Evolutionary conservation across 2,329 filamentous ascomycete species (phyloP), one percentile per base, ranked within the genome.

Genomic region (Exophiala oligosperma): DNA sequence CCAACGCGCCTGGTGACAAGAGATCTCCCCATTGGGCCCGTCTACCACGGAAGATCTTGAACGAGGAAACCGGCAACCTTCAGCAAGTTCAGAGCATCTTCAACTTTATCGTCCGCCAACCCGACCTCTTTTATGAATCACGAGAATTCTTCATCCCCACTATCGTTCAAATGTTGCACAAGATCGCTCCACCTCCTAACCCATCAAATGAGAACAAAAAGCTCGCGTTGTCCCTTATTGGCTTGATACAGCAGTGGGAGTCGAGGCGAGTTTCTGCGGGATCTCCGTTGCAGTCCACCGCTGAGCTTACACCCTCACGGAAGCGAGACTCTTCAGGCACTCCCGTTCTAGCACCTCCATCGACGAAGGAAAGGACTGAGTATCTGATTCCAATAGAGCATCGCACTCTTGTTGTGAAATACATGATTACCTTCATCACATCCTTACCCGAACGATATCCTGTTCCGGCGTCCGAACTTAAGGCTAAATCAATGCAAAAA

Each of bases 21-120:
- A 89, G 90, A 64, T 82, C 84, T 65, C 89, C 91, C 2, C 81
- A 92, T 9, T 99, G 93, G 94, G 91, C 92, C 6, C 87, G 91
- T 63, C 90, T 92, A 64, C 92, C 94, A 29, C 86, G 93, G 43
- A 91, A 92, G 54, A 96, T 99, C 28, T 77, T 99, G 23, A 88
- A 91, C 2, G 95, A 99, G 71, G 94, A 99, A 73, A 92, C 91
- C 26, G 91, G 94, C 62, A 99, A 99, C 67, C 82, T 93, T 48
- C 92, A 96, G 73, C 94, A 97, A 75, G 89, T 97, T 77, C 96
- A 92, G 53, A 94, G 90, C 76, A 97, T 99, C 67, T 97, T 97
- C 78, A 90, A 97, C 69, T 99, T 99, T 75, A 80, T 99, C 35
- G 93, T 97, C 37, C 86, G 90, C 56, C 93, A 99, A 71, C 89